Evolutionary conservation across 129 eudicot genomes (phyloP).

Genomic region (Lactuca saligna): DNA sequence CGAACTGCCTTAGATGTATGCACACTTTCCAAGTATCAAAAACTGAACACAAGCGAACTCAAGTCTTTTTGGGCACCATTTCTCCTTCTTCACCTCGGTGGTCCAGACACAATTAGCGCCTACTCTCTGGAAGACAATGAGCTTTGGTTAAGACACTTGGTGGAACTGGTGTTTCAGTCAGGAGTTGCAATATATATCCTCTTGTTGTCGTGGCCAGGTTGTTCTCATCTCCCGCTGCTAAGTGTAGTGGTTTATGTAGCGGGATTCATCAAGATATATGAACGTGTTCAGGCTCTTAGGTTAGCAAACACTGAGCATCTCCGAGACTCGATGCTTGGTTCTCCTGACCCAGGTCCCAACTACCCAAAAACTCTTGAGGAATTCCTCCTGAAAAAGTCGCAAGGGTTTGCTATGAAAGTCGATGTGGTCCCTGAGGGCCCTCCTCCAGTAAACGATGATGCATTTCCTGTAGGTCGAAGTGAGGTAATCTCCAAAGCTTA

Average conservation of each 20-base stretch:
- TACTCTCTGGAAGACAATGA: slow-evolving; percentile 48
- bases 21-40: slow-evolving; percentile 2
- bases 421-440: slow-evolving; percentile 40
- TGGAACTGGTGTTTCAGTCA: slow-evolving; percentile 24
- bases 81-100: slow-evolving; percentile 43
- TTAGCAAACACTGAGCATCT: slow-evolving; percentile 38
- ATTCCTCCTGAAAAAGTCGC: slow-evolving; percentile 42
- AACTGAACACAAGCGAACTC: slow-evolving; percentile 27
- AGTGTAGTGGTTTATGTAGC: slow-evolving; percentile 25
- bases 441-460: slow-evolving; percentile 6
- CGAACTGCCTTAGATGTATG: slow-evolving; percentile 28
- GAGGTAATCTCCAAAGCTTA: slow-evolving; percentile 34
- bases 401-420: slow-evolving; percentile 47
- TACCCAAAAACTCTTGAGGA: slow-evolving; percentile 48
- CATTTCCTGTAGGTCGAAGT: slow-evolving; percentile 2
- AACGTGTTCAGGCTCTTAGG: slow-evolving; percentile 39
- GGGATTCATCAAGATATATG: slow-evolving; percentile 43
- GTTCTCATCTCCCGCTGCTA: slow-evolving; percentile 13
- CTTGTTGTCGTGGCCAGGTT: slow-evolving; percentile 31
- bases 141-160: slow-evolving; percentile 42
- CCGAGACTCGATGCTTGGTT: slow-evolving; percentile 37
- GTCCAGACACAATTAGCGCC: slow-evolving; percentile 49
- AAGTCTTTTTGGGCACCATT: slow-evolving; percentile 37
- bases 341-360: slow-evolving; percentile 54
- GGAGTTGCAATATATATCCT: slow-evolving; percentile 36